Conservation (phyloP, 495 filamentous ascomycete genomes). For the Aspergillus kassunensis region DNA sequence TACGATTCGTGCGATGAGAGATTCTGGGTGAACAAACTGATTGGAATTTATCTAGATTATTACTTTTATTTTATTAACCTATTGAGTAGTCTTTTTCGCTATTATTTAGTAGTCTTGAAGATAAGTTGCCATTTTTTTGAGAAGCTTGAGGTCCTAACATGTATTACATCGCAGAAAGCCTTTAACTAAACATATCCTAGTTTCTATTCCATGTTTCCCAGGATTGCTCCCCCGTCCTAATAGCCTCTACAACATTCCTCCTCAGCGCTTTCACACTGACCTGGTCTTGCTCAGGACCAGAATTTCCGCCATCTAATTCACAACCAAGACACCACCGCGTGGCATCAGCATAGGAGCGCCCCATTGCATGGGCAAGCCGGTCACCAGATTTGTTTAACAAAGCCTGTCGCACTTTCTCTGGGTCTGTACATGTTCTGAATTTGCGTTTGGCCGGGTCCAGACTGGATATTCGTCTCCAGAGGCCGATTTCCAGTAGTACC, state of each 20-base stretch:
- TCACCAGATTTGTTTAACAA: not conserved
- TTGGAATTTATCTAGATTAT: no score
- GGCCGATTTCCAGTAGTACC: not conserved
- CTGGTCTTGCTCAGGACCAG: not conserved
- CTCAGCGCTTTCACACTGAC: not conserved
- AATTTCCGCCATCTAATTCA: not conserved
- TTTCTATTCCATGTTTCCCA: no score
- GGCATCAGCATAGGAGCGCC: not conserved
- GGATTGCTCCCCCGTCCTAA: no score
- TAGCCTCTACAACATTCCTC: not conserved
- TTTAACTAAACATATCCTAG: no score
- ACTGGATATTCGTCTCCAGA: not conserved
- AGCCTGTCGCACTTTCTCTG: not conserved
- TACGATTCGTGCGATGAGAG: no score
- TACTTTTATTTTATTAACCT: no score
- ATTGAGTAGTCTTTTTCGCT: no score
- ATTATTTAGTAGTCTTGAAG: no score
- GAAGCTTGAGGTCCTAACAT: no score
- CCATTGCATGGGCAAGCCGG: not conserved
- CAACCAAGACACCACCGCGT: not conserved
- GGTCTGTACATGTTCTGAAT: not conserved
- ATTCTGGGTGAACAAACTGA: no score
- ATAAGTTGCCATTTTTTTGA: no score
- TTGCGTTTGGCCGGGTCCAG: not conserved
- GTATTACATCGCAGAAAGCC: no score